These are phyloP conservation scores for Sporothrix brunneoviolacea DNA, from an alignment of 2,329 filamentous ascomycete species.

Conservation along the genomic window DNA sequence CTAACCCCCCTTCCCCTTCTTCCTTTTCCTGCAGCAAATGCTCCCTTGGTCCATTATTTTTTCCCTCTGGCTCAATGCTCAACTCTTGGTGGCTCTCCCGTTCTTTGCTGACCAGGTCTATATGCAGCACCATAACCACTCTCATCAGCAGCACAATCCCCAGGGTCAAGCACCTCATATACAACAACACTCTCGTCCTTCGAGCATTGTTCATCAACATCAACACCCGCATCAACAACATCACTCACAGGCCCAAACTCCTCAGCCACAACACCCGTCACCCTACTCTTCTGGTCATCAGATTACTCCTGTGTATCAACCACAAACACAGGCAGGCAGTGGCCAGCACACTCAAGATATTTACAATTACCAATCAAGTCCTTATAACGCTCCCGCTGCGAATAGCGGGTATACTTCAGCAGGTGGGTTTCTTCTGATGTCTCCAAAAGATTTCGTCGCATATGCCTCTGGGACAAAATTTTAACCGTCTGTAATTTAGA, in stretches of 20 bases:
- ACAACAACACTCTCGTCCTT: slow-evolving; percentile 54
- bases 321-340: slow-evolving; percentile 54
- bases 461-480: too few species aligned
- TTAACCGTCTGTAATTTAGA: too few species aligned
- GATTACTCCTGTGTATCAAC: slow-evolving; percentile 60
- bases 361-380: slow-evolving; percentile 72
- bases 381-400: slow-evolving; percentile 76
- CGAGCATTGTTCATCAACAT: slow-evolving; percentile 63
- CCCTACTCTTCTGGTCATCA: slow-evolving; percentile 64
- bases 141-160: slow-evolving; percentile 61
- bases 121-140: slow-evolving; percentile 69
- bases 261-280: slow-evolving; percentile 53
- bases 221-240: slow-evolving; percentile 58
- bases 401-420: slow-evolving; percentile 81
- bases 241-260: slow-evolving; percentile 36
- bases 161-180: slow-evolving; percentile 56
- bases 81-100: not conserved
- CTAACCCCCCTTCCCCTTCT: slow-evolving; percentile 11
- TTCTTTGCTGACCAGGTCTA: slow-evolving; percentile 32
- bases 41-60: not conserved
- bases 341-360: slow-evolving; percentile 61
- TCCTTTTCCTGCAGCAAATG: slow-evolving; percentile 1
- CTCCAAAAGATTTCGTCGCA: too few species aligned
- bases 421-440: slow-evolving; percentile 42
- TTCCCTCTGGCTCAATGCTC: not conserved